Conservation (phyloP, 2,329 filamentous ascomycete genomes). For the Fusarium ramigenum region DNA sequence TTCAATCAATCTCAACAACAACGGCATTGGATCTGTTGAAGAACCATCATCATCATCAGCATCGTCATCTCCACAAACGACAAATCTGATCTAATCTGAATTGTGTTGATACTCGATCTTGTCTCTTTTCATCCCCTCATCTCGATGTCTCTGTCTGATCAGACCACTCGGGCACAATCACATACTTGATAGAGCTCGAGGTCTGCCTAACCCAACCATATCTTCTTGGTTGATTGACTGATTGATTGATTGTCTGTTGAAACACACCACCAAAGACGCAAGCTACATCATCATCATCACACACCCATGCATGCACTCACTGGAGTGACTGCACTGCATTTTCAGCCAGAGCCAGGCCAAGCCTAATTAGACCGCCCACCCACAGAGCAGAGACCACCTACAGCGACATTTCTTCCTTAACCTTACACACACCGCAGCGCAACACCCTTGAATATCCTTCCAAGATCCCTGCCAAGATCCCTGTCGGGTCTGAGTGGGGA, state of each 20-base stretch:
- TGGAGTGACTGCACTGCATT: slow-evolving; percentile 20
- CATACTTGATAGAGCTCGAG: neutral
- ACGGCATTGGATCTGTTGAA: neutral
- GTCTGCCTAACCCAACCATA: slow-evolving; percentile 7
- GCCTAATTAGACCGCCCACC: slow-evolving; percentile 35
- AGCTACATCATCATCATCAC: slow-evolving; percentile 33
- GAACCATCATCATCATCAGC: slow-evolving; percentile 19
- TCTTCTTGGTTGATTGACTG: neutral
- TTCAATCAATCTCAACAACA: slow-evolving; percentile 35
- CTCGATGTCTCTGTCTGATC: neutral
- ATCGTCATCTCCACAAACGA: slow-evolving; percentile 21
- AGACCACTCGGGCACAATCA: slow-evolving; percentile 25
- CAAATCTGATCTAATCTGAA: neutral
- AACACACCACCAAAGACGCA: slow-evolving; percentile 33
- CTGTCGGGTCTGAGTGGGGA: slow-evolving; percentile 31
- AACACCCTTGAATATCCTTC: slow-evolving; percentile 34
- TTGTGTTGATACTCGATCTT: neutral
- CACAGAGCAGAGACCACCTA: slow-evolving; percentile 5
- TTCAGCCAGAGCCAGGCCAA: slow-evolving; percentile 28
- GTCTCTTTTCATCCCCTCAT: slow-evolving; percentile 7
- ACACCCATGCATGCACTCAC: slow-evolving; percentile 15
- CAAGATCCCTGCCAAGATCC: slow-evolving; percentile 23
- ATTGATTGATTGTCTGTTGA: slow-evolving; percentile 8
- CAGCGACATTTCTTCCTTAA: neutral
- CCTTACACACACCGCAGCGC: slow-evolving; percentile 31